Conservation (phyloP, 768 basidiomycete genomes). For the Boletus edulis region DNA sequence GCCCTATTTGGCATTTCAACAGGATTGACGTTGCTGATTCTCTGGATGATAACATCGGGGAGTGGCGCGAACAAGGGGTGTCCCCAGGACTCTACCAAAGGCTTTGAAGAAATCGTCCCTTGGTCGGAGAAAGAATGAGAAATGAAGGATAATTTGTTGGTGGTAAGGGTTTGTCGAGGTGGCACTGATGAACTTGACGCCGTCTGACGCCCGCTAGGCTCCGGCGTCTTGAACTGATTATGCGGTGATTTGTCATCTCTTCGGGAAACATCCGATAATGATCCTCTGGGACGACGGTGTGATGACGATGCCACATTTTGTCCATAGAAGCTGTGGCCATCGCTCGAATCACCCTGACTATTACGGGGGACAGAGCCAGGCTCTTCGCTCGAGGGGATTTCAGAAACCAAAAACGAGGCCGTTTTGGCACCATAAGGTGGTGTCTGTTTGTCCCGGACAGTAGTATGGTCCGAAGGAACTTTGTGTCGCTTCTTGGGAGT, state of each 20-base stretch:
- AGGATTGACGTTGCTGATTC: constrained; percentile 51
- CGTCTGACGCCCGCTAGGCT: constrained; percentile 20
- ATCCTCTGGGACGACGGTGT: constrained; percentile 21
- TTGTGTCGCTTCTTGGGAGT: constrained; percentile 70
- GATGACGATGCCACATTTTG: constrained; percentile 44
- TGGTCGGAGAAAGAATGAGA: constrained; percentile 41
- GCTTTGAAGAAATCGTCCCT: constrained; percentile 37
- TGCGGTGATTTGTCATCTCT: constrained; percentile 15
- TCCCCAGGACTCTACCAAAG: constrained; percentile 56
- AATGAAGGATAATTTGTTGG: constrained; percentile 41
- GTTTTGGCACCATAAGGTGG: constrained; percentile 45
- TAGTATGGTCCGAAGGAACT: constrained; percentile 42
- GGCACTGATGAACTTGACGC: constrained; percentile 18
- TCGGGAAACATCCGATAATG: constrained; percentile 22
- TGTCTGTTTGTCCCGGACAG: constrained; percentile 35
- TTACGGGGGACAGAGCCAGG: constrained; percentile 9
- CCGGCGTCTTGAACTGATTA: constrained; percentile 22
- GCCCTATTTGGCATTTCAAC: constrained; percentile 59
- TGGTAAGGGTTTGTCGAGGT: constrained; percentile 23
- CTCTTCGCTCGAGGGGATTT: constrained; percentile 35
- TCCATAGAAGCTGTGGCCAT: constrained; percentile 45
- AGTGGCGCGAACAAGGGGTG: constrained; percentile 59
- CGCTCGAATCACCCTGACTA: constrained; percentile 25
- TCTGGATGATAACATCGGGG: constrained; percentile 52
- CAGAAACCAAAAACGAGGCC: constrained; percentile 47